Base-by-base conservation (phyloP, 495 filamentous ascomycete species). In the Hyaloscypha hepaticicola region DNA sequence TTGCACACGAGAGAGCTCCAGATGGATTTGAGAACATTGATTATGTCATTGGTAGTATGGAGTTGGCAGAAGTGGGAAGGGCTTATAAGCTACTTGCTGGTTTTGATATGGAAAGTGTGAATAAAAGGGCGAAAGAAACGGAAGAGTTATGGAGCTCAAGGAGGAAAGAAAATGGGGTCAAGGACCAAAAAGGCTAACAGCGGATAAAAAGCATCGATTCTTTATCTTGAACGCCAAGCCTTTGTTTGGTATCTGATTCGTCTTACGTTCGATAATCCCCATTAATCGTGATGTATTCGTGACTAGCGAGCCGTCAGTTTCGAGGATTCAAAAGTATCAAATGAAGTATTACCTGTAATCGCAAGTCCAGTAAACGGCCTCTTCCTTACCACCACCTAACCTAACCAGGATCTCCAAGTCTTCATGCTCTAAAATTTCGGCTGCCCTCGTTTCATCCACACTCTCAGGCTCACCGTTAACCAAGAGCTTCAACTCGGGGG, bases 201-300 rank as follows among this genome's bases (percentile, higher is more conserved):
- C 19, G 16, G 16, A 56, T 5, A 1, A 56, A 29, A 56, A 33
- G 53, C 9, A 33, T 33, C 19, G 53, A 53, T 53, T 45, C 6
- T 45, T 16, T 45, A 45, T 45, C 19, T 45, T 45, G 38, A 45
- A 45, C 38, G 38, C 38, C 38, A 45, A 33, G 31, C 19, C 19
- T 45, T 45, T 9, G 38, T 45, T 45, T 9, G 38, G 38, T 45
- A 45, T 45, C 25, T 19, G 50, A 12, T 9, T 27, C 25, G 25
- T 53, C 0, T 45, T 72, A 94, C 62, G 91, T 95, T 67, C 92
- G 79, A 78, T 96, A 96, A 75, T 96, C 92, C 53, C 90, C 92
- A 75, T 96, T 96, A 72, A 96, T 96, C 38, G 92, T 96, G 51
- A 87, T 92, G 80, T 95, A 99, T 78, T 98, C 95, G 75, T 97